Evolutionary conservation across 768 basidiomycete genomes (phyloP).

Genomic region (Tricholoma sp.): DNA sequence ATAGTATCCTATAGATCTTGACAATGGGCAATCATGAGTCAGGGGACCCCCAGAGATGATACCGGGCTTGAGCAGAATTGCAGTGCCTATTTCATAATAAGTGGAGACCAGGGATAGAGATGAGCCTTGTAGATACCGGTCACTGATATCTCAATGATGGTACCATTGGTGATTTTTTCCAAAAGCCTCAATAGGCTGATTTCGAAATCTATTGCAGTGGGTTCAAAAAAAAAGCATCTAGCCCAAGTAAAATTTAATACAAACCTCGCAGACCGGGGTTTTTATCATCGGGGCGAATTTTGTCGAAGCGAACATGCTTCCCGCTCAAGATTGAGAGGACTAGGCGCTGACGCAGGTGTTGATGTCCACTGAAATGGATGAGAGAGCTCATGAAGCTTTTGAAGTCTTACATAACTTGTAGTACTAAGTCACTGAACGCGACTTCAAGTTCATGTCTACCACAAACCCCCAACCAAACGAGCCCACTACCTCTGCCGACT

Average conservation of each 20-base stretch:
- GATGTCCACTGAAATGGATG: slow-evolving; percentile 72
- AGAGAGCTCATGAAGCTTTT: slow-evolving; percentile 44
- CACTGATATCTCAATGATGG: slow-evolving; percentile 91
- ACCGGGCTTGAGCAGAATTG: slow-evolving; percentile 88
- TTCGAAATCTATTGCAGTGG: slow-evolving; percentile 68
- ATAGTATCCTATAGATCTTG: slow-evolving; percentile 91
- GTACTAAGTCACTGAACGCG: too few relatives aligned
- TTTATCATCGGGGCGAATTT: slow-evolving; percentile 87
- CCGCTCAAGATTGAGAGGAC: slow-evolving; percentile 90
- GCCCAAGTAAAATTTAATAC: slow-evolving; percentile 7
- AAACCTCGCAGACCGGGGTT: slow-evolving; percentile 91
- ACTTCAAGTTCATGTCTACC: slow-evolving; percentile 1
- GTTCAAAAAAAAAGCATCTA: neutral
- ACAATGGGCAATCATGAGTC: slow-evolving; percentile 83
- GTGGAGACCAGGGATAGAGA: neutral
- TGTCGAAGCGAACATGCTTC: slow-evolving; percentile 76
- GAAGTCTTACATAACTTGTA: slow-evolving; percentile 19
- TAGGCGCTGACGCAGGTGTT: slow-evolving; percentile 77
- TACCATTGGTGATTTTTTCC: slow-evolving; percentile 92
- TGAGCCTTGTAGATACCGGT: slow-evolving; percentile 54
- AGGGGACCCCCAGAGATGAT: slow-evolving; percentile 79
- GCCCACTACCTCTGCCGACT: slow-evolving; percentile 24
- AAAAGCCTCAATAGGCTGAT: slow-evolving; percentile 82
- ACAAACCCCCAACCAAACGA: neutral
- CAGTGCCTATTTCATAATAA: slow-evolving; percentile 59